Evolutionary conservation across 1,284 basidiomycete genomes (phyloP), one percentile per base, ranked within the genome.

Genomic region (Tausonia pullulans): DNA sequence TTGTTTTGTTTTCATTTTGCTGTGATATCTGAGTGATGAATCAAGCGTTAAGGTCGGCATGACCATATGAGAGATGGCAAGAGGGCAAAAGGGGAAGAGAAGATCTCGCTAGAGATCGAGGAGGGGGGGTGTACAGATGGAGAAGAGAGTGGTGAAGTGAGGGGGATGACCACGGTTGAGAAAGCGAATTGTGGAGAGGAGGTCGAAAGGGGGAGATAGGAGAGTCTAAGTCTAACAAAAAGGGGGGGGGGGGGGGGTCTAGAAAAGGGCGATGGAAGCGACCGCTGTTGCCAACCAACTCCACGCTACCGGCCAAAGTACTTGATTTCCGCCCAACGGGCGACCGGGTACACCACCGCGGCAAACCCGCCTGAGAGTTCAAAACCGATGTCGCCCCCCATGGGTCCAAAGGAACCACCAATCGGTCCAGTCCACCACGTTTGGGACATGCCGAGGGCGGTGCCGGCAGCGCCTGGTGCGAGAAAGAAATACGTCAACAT

Each of bases 401-500:
- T 67, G 4, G 68, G 65, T 1, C 70, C 71, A 45, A 70, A 65
- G 11, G 53, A 56, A 3, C 10, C 64, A 55, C 69, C 69, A 67
- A 73, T 68, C 5, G 70, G 70, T 40, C 73, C 73, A 14, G 70
- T 69, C 62, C 67, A 75, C 73, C 74, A 76, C 6, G 69, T 63
- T 62, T 75, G 72, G 8, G 70, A 63, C 74, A 76, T 75, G 39
- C 74, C 73, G 11, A 73, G 4, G 0, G 71, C 74, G 1, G 74
- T 71, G 11, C 67, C 65, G 4, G 61, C 61, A 43, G 55, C 41
- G 13, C 16, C n/a, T 59, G n/a, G 44, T 16, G n/a, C 5, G 9
- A 60, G 14, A 27, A 27, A 64, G 56, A 6, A 64, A 4, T 52
- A 16, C 5, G 50, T 55, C 2, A 60, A 60, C 13, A 53, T 5